Conservation (phyloP, 108 stramenopile genomes). For the Epipyxis sp. region DNA sequence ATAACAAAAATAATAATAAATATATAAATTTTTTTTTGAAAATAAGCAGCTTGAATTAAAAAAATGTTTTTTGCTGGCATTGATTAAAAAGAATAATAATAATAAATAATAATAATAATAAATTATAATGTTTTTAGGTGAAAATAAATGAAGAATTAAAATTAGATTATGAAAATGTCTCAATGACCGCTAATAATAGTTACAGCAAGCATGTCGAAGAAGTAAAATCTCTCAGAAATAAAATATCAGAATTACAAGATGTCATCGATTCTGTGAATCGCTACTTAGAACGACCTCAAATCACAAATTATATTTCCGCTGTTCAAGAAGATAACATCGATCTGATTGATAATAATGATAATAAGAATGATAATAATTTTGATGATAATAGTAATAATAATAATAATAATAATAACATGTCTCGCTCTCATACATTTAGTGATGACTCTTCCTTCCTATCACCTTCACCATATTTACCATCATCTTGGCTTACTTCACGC, state of each 20-base stretch:
- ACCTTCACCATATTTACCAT: no score
- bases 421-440: not conserved
- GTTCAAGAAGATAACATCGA: no score
- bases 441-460: not conserved
- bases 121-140: not conserved
- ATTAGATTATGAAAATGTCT: not conserved
- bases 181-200: not conserved
- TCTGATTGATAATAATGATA: not conserved
- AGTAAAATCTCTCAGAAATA: not conserved
- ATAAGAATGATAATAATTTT: not conserved
- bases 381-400: not conserved
- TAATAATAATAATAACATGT: not conserved
- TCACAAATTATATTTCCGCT: no score
- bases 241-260: constrained; percentile 16
- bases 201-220: not conserved
- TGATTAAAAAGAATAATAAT: no score
- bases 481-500: no score
- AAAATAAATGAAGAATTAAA: not conserved
- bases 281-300: not conserved
- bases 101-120: not conserved
- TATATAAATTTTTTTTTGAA: no score
- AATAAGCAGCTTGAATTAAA: no score
- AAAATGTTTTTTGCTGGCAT: no score
- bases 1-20: no score
- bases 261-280: not conserved